Percentiles rank a stretch among this genome's conserved stretches.
Conservation (phyloP, 345 rosid species). For the Dipteronia dyeriana region DNA sequence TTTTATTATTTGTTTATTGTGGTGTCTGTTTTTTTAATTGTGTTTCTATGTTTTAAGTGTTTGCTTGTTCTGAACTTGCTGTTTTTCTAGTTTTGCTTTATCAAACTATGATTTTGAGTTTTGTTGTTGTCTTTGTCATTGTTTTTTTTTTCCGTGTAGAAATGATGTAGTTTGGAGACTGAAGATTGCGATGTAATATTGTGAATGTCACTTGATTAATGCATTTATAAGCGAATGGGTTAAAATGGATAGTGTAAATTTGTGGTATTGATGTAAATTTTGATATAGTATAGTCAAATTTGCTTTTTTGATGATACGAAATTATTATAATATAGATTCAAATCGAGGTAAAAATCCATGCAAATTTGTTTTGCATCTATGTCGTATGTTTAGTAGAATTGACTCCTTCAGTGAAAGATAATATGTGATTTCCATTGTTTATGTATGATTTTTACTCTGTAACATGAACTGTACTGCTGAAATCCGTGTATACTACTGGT, state of each 20-base stretch:
- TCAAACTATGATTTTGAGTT: not conserved
- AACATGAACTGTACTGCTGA: not conserved
- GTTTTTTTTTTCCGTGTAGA: not conserved
- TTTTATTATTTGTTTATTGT: slow-evolving; percentile 6
- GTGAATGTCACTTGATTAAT: not conserved
- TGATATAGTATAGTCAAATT: not conserved
- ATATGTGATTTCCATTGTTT: not conserved
- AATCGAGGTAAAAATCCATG: not conserved
- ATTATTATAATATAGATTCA: not conserved
- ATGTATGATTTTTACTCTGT: not conserved
- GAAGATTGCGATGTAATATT: not conserved
- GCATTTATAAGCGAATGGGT: not conserved
- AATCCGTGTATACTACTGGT: not conserved
- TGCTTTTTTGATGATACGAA: not conserved
- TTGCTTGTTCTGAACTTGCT: not conserved
- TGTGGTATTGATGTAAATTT: not conserved
- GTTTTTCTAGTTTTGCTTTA: not conserved
- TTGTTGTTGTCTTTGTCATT: too few relatives aligned
- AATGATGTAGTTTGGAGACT: not conserved
- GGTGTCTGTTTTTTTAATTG: not conserved
- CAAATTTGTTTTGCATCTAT: not conserved
- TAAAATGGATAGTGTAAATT: not conserved
- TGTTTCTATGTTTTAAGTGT: not conserved
- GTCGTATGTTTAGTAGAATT: not conserved
- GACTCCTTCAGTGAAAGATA: not conserved